A percentile compares a stretch with the other conserved stretches of the same genome.
Evolutionary conservation across 2,329 filamentous ascomycete species (phyloP).

Genomic region (Hansfordia pulvinata): DNA sequence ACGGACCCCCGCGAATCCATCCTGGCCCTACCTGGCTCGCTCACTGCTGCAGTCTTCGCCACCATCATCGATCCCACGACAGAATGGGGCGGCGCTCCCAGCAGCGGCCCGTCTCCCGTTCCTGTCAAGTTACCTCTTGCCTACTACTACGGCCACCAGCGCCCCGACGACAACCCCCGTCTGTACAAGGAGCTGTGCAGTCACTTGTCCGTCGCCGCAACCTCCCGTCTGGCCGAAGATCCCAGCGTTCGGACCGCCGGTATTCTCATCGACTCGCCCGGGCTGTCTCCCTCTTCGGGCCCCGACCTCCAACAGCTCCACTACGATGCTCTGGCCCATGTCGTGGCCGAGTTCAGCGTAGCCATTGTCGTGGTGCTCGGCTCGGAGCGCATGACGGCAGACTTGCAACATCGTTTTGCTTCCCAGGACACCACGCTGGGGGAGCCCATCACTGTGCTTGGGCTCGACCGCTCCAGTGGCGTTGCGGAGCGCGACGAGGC

Average conservation of each 20-base stretch:
- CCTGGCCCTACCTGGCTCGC: constrained; percentile 63
- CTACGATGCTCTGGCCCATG: constrained; percentile 72
- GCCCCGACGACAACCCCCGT: constrained; percentile 56
- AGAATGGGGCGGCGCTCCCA: constrained; percentile 83
- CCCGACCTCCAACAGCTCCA: constrained; percentile 37
- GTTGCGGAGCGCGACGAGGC: constrained; percentile 62
- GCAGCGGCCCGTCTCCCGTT: constrained; percentile 75
- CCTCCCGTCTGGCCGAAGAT: constrained; percentile 66
- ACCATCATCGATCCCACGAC: constrained; percentile 70
- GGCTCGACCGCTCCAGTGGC: constrained; percentile 74
- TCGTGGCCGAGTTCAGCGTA: constrained; percentile 47
- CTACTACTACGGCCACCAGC: constrained; percentile 71
- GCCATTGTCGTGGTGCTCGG: constrained; percentile 75
- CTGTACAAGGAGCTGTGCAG: constrained; percentile 65
- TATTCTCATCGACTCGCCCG: constrained; percentile 67
- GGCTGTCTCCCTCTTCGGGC: constrained; percentile 52
- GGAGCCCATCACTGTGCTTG: constrained; percentile 62
- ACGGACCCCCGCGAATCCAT: constrained; percentile 71
- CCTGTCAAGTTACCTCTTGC: constrained; percentile 87
- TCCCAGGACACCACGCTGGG: constrained; percentile 39
- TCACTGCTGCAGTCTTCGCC: constrained; percentile 78
- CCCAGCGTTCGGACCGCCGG: constrained; percentile 57
- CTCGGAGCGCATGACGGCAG: constrained; percentile 60
- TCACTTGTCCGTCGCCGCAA: constrained; percentile 65
- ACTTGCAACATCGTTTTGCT: constrained; percentile 58